Conservation (phyloP, 1,139 yeast species). For the Protomyces gravidus region DNA sequence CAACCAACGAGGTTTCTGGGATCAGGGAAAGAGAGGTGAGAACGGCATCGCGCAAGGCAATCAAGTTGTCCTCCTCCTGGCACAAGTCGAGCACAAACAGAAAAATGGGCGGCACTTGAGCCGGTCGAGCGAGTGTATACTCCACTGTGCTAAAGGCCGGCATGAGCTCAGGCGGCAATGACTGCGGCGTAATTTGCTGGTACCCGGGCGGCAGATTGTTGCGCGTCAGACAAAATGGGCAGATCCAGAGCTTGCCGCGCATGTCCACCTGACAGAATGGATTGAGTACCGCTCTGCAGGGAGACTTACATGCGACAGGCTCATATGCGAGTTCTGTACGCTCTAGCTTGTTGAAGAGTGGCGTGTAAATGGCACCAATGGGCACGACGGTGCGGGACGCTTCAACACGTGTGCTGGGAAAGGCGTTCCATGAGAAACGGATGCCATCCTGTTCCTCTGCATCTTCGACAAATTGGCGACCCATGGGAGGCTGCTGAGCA, state of each 20-base stretch:
- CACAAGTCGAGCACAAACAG: slow-evolving; percentile 87
- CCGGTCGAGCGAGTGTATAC: slow-evolving; percentile 83
- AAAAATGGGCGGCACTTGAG: slow-evolving; percentile 87
- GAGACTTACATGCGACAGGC: slow-evolving; percentile 78
- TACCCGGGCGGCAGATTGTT: slow-evolving; percentile 88
- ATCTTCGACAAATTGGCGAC: slow-evolving; percentile 53
- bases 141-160: slow-evolving; percentile 81
- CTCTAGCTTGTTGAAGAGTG: slow-evolving; percentile 74
- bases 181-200: slow-evolving; percentile 74
- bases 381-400: slow-evolving; percentile 93
- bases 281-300: slow-evolving; percentile 81
- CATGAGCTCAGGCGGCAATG: slow-evolving; percentile 81
- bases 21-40: slow-evolving; percentile 73
- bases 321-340: slow-evolving; percentile 81
- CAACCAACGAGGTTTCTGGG: slow-evolving; percentile 91
- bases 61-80: slow-evolving; percentile 88
- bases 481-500: slow-evolving; percentile 15
- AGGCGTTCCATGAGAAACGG: slow-evolving; percentile 82
- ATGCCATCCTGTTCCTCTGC: slow-evolving; percentile 86
- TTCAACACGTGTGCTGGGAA: slow-evolving; percentile 86
- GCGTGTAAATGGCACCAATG: slow-evolving; percentile 89
- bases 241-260: slow-evolving; percentile 77
- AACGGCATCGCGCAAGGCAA: slow-evolving; percentile 81
- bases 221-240: slow-evolving; percentile 78
- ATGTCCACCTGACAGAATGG: slow-evolving; percentile 81